Percentiles rank a stretch among this genome's conserved stretches.
Evolutionary conservation across 345 rosid genomes (phyloP).

Genomic region (Brassica cretica): DNA sequence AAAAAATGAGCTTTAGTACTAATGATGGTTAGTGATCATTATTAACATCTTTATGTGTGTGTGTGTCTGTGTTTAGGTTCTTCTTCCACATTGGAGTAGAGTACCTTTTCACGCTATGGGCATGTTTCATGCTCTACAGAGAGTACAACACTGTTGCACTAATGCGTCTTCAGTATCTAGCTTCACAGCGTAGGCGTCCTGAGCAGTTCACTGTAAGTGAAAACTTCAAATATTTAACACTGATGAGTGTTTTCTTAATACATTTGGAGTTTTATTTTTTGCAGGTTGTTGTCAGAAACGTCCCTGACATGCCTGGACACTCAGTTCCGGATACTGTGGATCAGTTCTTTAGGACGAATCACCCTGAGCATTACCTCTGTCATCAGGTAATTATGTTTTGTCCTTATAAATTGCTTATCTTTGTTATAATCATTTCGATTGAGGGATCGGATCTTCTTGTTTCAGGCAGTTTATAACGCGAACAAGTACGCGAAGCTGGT

Average conservation of each 20-base stretch:
- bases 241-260: neutral
- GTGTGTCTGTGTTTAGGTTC: slow-evolving; percentile 52
- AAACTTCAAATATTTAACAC: neutral
- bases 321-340: slow-evolving; percentile 66
- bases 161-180: slow-evolving; percentile 85
- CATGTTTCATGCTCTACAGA: slow-evolving; percentile 87
- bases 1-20: neutral
- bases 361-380: slow-evolving; percentile 83
- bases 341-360: slow-evolving; percentile 77
- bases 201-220: slow-evolving; percentile 94
- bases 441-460: slow-evolving; percentile 18
- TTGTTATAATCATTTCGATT: neutral
- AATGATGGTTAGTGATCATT: neutral
- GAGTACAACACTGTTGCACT: slow-evolving; percentile 71
- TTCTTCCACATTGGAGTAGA: slow-evolving; percentile 85
- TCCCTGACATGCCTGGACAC: slow-evolving; percentile 62
- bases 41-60: neutral
- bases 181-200: slow-evolving; percentile 68
- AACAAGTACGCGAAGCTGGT: slow-evolving; percentile 72
- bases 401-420: neutral
- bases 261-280: neutral
- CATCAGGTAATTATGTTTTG: slow-evolving; percentile 60
- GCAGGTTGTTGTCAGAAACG: slow-evolving; percentile 90
- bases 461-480: slow-evolving; percentile 85
- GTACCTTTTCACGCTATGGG: slow-evolving; percentile 84